These are phyloP conservation scores for Juncus inflexus DNA, from an alignment of 176 grass and related monocot species.

Conservation along the genomic window DNA sequence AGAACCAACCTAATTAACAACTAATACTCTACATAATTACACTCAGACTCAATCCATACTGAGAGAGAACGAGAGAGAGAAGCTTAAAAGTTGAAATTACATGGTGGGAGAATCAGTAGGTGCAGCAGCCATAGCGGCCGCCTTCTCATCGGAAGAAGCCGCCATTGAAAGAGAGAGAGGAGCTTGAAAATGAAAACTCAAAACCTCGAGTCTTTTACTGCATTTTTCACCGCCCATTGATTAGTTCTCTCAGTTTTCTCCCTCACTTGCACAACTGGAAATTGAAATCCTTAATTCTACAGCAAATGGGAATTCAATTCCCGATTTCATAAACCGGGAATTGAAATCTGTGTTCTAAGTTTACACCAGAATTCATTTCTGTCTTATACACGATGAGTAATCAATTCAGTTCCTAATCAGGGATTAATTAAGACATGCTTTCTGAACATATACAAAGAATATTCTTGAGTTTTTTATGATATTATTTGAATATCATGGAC, in stretches of 20 bases:
- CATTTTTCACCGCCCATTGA: slow-evolving; percentile 8
- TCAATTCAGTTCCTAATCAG: no score
- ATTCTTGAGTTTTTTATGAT: no score
- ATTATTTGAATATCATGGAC: no score
- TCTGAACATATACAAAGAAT: no score
- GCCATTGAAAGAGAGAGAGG: slow-evolving; percentile 22
- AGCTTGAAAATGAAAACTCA: slow-evolving; percentile 40
- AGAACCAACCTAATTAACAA: background rate
- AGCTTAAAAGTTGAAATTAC: slow-evolving; percentile 24
- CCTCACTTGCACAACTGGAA: no score
- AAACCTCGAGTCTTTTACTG: slow-evolving; percentile 30
- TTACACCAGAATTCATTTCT: no score
- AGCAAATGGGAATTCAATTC: no score
- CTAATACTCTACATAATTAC: background rate
- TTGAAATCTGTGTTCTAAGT: no score
- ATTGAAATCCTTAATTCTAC: no score
- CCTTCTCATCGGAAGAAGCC: slow-evolving; percentile 38
- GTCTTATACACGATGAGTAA: no score
- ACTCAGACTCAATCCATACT: background rate
- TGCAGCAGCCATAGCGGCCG: slow-evolving; percentile 38
- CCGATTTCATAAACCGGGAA: no score
- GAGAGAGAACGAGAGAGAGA: slow-evolving; percentile 12
- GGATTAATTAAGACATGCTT: no score
- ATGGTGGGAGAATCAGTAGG: slow-evolving; percentile 53
- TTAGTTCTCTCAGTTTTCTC: background rate